Evolutionary conservation across 2,329 filamentous ascomycete species (phyloP).

Genomic region (Alternaria infectoria): DNA sequence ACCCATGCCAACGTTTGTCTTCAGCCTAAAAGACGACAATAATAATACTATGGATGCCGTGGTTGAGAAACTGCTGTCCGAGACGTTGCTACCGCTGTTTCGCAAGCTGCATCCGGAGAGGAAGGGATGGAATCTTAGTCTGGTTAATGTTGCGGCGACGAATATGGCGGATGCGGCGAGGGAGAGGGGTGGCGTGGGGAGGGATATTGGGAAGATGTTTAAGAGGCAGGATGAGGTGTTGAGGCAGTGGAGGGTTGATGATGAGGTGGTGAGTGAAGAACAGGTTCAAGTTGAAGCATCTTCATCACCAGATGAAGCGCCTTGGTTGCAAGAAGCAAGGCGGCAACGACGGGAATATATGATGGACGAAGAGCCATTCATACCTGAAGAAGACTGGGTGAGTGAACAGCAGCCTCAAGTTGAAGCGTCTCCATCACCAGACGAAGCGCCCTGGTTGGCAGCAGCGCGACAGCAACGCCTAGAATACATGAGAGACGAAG

Average conservation of each 20-base stretch:
- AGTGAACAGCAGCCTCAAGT: not conserved
- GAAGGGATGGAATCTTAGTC: slow-evolving; percentile 76
- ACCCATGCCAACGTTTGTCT: slow-evolving; percentile 75
- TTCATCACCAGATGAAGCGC: not conserved
- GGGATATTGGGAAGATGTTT: slow-evolving; percentile 86
- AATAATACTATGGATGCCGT: slow-evolving; percentile 57
- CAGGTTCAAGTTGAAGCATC: not conserved
- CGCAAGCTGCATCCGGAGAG: slow-evolving; percentile 73
- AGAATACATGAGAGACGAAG: slow-evolving; percentile 16
- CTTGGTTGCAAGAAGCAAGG: not conserved
- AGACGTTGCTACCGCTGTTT: slow-evolving; percentile 74
- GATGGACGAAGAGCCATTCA: not conserved
- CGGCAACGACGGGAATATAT: not conserved
- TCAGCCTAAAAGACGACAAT: slow-evolving; percentile 64
- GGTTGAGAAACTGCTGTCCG: slow-evolving; percentile 72
- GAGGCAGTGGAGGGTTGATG: slow-evolving; percentile 66
- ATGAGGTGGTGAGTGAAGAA: too few relatives aligned
- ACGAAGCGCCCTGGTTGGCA: not conserved
- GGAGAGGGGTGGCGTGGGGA: slow-evolving; percentile 59
- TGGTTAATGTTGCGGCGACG: slow-evolving; percentile 86
- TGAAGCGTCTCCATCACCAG: not conserved
- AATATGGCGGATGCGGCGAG: slow-evolving; percentile 71
- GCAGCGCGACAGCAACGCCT: not conserved
- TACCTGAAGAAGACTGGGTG: not conserved
- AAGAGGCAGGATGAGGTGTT: slow-evolving; percentile 72